A percentile compares a stretch with the other conserved stretches of the same genome.
phyloP scores from a whole-genome alignment of 352 stramenopile genomes.

The Phytophthora sp. region DNA sequence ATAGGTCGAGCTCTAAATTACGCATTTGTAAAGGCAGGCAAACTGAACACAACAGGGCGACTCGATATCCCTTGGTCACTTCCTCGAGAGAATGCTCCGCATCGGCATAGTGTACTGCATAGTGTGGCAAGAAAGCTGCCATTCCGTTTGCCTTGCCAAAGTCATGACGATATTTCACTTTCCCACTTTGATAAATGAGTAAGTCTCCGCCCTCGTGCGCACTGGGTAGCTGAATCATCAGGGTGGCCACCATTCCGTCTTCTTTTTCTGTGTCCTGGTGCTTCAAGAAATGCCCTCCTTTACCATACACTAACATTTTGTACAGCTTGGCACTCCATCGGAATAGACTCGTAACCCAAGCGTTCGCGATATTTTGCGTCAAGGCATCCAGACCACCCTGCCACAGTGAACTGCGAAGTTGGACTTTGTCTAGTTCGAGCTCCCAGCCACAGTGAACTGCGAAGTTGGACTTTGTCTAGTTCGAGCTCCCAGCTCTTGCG shows the following conservation, averaged over 20 bases:
- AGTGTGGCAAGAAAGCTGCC: background rate
- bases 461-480: background rate
- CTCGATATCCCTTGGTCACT: background rate
- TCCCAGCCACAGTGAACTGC: conserved; percentile 1
- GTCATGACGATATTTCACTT: background rate
- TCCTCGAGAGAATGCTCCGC: background rate
- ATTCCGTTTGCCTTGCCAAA: background rate
- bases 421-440: background rate
- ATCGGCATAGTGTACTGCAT: background rate
- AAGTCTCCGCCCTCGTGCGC: background rate
- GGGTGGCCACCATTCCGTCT: background rate
- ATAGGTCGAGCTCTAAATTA: background rate
- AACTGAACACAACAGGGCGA: background rate
- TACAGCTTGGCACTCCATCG: background rate
- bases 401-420: background rate
- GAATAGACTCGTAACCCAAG: background rate
- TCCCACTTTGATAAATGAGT: background rate
- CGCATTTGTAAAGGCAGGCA: background rate
- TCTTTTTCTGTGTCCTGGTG: background rate
- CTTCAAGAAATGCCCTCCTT: background rate
- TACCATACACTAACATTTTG: background rate
- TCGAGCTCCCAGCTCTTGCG: conserved; percentile 2
- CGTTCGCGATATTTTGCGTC: background rate
- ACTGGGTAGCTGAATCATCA: background rate
- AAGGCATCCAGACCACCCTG: background rate